These are phyloP conservation scores for Scopulariopsis brevicaulis DNA, from an alignment of 2,329 filamentous ascomycete genomes.

Conservation along the genomic window DNA sequence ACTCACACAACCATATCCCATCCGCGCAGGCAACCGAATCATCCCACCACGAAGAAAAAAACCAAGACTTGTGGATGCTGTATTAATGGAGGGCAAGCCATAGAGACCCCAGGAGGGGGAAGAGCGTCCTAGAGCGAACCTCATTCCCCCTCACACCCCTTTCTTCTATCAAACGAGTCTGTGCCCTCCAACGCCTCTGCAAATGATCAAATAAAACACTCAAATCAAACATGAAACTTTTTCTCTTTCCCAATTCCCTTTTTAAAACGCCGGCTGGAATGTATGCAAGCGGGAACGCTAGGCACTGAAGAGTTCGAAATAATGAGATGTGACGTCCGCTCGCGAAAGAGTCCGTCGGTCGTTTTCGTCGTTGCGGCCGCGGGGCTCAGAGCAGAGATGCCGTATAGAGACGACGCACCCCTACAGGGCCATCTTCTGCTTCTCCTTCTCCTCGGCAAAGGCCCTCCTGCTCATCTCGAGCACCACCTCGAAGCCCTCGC, in stretches of 20 bases:
- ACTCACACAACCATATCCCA: no score
- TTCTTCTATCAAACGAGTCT: background rate
- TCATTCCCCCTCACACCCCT: no score
- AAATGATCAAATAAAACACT: background rate
- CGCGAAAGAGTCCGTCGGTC: background rate
- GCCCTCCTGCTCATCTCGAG: conserved; percentile 86
- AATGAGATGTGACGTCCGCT: background rate
- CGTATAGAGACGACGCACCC: background rate
- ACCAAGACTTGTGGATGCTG: background rate
- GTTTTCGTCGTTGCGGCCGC: background rate
- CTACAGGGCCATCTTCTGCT: conserved; percentile 14
- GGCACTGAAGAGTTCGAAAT: background rate
- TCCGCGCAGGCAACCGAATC: no score
- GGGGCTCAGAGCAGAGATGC: background rate
- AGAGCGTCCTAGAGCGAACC: background rate
- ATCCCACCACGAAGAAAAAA: no score
- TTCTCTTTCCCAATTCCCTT: background rate
- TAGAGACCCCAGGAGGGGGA: background rate
- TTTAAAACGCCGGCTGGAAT: conserved; percentile 2
- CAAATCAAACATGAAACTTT: background rate
- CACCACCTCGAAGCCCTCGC: conserved; percentile 91
- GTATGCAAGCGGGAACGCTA: conserved; percentile 3
- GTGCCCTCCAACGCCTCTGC: background rate
- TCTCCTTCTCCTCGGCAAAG: conserved; percentile 79
- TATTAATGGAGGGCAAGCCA: background rate